phyloP scores from a whole-genome alignment of 768 basidiomycete species.

The Pleurotus pulmonarius region DNA sequence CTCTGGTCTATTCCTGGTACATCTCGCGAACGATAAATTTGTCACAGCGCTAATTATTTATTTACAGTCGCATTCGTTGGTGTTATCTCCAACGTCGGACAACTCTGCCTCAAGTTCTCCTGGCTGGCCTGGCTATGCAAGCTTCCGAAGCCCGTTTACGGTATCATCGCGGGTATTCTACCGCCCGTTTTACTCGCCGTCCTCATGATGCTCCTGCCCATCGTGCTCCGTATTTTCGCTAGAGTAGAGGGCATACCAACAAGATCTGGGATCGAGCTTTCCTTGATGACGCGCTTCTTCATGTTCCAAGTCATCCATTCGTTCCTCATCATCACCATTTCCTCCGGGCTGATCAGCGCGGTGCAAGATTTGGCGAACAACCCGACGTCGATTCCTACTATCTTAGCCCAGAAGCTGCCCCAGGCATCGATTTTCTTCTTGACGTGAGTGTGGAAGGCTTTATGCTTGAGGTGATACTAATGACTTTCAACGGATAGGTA shows the following conservation, averaged over 20 bases:
- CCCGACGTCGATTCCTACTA: slow-evolving; percentile 63
- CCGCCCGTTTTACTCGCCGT: slow-evolving; percentile 87
- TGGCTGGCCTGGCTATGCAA: slow-evolving; percentile 88
- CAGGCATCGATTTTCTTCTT: slow-evolving; percentile 87
- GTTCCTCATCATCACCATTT: slow-evolving; percentile 86
- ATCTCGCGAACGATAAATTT: too few relatives aligned
- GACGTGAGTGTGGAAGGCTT: slow-evolving; percentile 42
- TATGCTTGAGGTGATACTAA: not conserved
- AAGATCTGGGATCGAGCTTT: slow-evolving; percentile 77
- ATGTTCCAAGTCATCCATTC: slow-evolving; percentile 91
- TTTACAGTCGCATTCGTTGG: slow-evolving; percentile 74
- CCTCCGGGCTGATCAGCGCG: slow-evolving; percentile 78
- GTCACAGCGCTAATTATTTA: not conserved
- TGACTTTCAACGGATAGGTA: slow-evolving; percentile 40
- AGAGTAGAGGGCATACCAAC: slow-evolving; percentile 90
- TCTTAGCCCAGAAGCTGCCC: slow-evolving; percentile 79
- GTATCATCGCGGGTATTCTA: slow-evolving; percentile 84
- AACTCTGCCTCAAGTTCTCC: slow-evolving; percentile 54
- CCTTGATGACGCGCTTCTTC: slow-evolving; percentile 90
- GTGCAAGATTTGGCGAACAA: slow-evolving; percentile 59
- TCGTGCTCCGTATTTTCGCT: slow-evolving; percentile 76
- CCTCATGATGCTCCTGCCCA: slow-evolving; percentile 84
- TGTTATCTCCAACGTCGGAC: slow-evolving; percentile 74
- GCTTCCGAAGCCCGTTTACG: slow-evolving; percentile 61
- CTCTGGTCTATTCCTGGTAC: slow-evolving; percentile 86